Evolutionary conservation across 1,139 yeast genomes (phyloP).

Genomic region (Saccharomyces uvarum): DNA sequence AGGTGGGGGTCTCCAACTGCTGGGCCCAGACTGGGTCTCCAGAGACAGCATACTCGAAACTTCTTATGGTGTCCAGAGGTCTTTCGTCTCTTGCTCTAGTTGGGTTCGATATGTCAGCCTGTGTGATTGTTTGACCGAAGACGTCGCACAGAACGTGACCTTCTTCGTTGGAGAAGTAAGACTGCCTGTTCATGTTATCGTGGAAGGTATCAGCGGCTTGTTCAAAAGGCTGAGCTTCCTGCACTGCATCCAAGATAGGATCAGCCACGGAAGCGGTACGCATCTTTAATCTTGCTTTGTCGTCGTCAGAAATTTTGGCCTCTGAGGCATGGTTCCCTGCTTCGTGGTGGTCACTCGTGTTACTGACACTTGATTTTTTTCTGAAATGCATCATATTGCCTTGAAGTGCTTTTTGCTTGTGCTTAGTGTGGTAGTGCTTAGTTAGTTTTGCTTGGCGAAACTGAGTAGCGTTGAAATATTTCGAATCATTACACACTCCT

Average conservation of each 20-base stretch:
- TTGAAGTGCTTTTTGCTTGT: not conserved
- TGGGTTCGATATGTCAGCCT: conserved; percentile 86
- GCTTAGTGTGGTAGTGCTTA: not conserved
- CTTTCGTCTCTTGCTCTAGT: conserved; percentile 89
- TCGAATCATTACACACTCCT: not conserved
- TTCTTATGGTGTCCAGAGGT: conserved; percentile 89
- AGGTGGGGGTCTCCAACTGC: conserved; percentile 65
- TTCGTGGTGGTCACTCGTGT: conserved; percentile 2
- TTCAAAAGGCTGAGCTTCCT: conserved; percentile 93
- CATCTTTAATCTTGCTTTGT: conserved; percentile 44
- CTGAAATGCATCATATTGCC: conserved; percentile 27
- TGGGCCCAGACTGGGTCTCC: conserved; percentile 75
- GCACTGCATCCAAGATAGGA: conserved; percentile 84
- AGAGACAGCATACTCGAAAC: conserved; percentile 86
- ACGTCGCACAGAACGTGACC: conserved; percentile 50
- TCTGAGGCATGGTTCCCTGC: conserved; percentile 13
- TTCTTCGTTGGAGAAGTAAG: conserved; percentile 28
- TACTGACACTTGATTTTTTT: conserved; percentile 21
- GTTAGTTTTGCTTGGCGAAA: not conserved
- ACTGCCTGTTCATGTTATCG: conserved; percentile 27
- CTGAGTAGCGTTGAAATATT: not conserved
- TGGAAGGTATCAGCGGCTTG: conserved; percentile 43
- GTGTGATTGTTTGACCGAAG: conserved; percentile 68
- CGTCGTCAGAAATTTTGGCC: conserved; percentile 36
- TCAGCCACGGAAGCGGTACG: conserved; percentile 65